Percentiles rank a stretch among this genome's conserved stretches.
Evolutionary conservation across 2,329 filamentous ascomycete genomes (phyloP).

Genomic region (Xylariales sp.): DNA sequence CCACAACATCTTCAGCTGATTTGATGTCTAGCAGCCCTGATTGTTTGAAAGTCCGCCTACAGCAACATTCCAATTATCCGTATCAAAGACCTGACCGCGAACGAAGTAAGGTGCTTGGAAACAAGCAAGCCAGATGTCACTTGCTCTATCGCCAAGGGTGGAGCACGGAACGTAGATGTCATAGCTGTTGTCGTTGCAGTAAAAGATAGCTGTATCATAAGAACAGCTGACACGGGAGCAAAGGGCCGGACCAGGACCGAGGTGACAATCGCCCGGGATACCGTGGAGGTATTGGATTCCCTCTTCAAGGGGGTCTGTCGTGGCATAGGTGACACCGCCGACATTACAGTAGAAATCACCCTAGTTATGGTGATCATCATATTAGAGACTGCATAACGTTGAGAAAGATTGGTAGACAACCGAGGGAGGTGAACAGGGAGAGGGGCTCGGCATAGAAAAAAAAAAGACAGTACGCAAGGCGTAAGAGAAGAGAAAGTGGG

Average conservation of each 20-base stretch:
- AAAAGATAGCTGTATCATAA: slow-evolving; percentile 1
- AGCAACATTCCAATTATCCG: not conserved
- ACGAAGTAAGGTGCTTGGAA: not conserved
- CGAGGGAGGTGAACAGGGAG: too few relatives aligned
- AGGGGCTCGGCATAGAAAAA: too few relatives aligned
- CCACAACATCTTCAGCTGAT: too few relatives aligned
- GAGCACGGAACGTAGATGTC: not conserved
- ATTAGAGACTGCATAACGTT: too few relatives aligned
- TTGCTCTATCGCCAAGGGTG: not conserved
- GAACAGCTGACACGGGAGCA: slow-evolving; percentile 6
- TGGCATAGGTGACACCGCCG: not conserved
- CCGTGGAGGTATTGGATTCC: not conserved
- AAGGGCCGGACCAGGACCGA: not conserved
- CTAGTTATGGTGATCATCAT: too few relatives aligned
- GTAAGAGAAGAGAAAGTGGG: too few relatives aligned
- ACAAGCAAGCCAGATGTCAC: not conserved
- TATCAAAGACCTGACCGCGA: not conserved
- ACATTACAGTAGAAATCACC: not conserved
- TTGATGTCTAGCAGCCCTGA: too few relatives aligned
- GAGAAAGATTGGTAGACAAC: not conserved
- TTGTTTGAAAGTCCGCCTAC: too few relatives aligned
- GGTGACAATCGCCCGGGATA: not conserved
- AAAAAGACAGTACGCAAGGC: too few relatives aligned
- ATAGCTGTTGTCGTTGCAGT: not conserved
- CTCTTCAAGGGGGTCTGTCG: not conserved